phyloP scores from a whole-genome alignment of 148 eudicot species.

The Amaranthus palmeri region DNA sequence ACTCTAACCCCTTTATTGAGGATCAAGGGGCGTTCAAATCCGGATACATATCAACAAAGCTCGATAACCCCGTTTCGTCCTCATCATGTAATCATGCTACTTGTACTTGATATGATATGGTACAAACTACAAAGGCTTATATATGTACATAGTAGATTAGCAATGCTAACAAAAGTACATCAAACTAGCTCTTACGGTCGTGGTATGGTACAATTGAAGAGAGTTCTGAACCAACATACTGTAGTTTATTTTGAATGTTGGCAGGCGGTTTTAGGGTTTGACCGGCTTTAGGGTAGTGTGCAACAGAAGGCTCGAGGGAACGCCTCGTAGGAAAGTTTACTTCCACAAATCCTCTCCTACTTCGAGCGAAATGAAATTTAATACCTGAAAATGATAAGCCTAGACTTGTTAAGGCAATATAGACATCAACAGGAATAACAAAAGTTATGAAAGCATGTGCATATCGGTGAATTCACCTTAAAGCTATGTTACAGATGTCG shows the following conservation, averaged over 20 bases:
- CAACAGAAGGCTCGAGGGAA: constrained; percentile 5
- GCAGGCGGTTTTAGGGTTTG: constrained; percentile 4
- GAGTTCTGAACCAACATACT: constrained; percentile 24
- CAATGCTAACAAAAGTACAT: constrained; percentile 15
- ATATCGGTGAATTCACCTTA: neutral
- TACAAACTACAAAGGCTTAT: constrained; percentile 22
- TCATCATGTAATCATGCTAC: constrained; percentile 8
- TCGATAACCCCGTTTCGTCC: constrained; percentile 14
- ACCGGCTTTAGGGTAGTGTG: constrained; percentile 9
- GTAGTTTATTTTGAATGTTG: constrained; percentile 11
- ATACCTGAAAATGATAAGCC: constrained; percentile 21
- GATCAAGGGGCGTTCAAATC: constrained; percentile 16
- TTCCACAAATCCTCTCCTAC: constrained; percentile 12
- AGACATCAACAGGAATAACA: neutral
- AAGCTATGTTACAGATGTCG: too few relatives aligned
- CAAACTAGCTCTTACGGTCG: constrained; percentile 4
- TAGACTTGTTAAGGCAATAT: neutral
- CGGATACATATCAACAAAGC: constrained; percentile 20
- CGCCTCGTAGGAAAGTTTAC: constrained; percentile 1
- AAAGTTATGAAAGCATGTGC: neutral
- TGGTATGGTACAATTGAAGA: constrained; percentile 21
- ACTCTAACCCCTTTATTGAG: neutral
- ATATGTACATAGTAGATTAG: constrained; percentile 8
- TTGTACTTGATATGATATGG: constrained; percentile 19
- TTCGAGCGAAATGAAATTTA: constrained; percentile 3